Base-by-base conservation (phyloP, 2,329 filamentous ascomycete species). In the Pseudocercospora cruenta region DNA sequence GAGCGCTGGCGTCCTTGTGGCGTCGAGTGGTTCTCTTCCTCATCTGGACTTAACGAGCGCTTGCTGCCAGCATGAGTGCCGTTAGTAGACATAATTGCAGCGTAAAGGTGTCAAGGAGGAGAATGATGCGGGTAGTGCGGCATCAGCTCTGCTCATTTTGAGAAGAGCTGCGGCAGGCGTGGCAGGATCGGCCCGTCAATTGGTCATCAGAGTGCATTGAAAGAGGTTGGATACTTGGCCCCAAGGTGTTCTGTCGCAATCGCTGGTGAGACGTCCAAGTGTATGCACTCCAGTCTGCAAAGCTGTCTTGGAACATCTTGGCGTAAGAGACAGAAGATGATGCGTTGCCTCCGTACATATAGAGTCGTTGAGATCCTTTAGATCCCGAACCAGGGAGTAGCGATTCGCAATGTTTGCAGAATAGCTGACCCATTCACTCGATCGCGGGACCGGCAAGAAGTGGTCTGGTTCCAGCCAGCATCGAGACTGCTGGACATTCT, bases 1-100 rank as follows among this genome's bases (percentile, higher is more conserved):
- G 72, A 75, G 14, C 76, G 68, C 67, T 77, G 76, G 51, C 76
- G 68, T 16, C 76, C 75, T 22, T 68, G 68, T 10, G 73, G 72
- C n/a, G 55, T 60, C 21, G 65, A 36, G 12, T 68, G 61, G 19
- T 8, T 59, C 1, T 66, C 63, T 24, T 69, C 68, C 16, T 71
- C 70, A 21, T 70, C 69, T 2, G 73, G 72, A 64, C 72, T 74
- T 19, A 68, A 43, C 19, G 73, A 70, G 14, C 73, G 67, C 58
- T 75, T 75, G 21, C 61, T 57, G 63, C 70, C 70, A 12, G 61
- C 59, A 39, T 58, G 55, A 21, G 36, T 31, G 26, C 58, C 62
- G 63, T 65, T 66, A 12, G 64, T 49, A 19, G 63, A 57, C 66
- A 68, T 68, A 14, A n/a, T 62, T 51, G 55, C 14, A n/a, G 33